Percentiles rank a stretch among this genome's conserved stretches.
phyloP scores from a whole-genome alignment of 306 rosid species.

The Malus fusca region DNA sequence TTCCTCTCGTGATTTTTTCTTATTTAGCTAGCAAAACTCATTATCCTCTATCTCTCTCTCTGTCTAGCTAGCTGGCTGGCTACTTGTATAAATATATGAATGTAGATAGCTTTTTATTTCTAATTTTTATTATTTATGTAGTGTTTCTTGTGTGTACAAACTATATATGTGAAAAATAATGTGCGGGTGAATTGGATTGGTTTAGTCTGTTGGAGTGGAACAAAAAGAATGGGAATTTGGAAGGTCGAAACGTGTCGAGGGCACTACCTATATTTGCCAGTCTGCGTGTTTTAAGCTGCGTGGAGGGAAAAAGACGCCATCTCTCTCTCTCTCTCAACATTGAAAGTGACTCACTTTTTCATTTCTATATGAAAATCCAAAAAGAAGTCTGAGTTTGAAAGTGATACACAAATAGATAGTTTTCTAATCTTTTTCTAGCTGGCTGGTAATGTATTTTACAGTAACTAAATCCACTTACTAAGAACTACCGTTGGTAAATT shows the following conservation, averaged over 20 bases:
- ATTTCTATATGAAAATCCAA: slow-evolving; percentile 25
- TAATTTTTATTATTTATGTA: neutral
- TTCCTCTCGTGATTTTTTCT: slow-evolving; percentile 24
- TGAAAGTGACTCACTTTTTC: slow-evolving; percentile 53
- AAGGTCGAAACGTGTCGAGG: slow-evolving; percentile 50
- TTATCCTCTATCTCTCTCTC: slow-evolving; percentile 6
- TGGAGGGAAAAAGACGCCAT: slow-evolving; percentile 95
- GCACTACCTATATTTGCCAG: slow-evolving; percentile 41
- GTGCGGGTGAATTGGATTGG: neutral
- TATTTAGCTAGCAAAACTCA: slow-evolving; percentile 21
- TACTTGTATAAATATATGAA: slow-evolving; percentile 5
- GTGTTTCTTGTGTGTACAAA: neutral
- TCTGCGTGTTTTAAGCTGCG: slow-evolving; percentile 86
- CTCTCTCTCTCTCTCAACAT: slow-evolving; percentile 33
- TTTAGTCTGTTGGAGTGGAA: neutral
- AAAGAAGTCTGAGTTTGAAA: slow-evolving; percentile 7
- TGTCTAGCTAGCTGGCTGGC: neutral
- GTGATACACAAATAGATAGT: slow-evolving; percentile 1
- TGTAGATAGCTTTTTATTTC: neutral
- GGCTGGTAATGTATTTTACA: neutral
- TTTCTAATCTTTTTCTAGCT: neutral
- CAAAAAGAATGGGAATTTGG: slow-evolving; percentile 21
- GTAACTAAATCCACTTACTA: neutral
- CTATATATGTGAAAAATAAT: neutral
- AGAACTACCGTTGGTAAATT: neutral